A percentile compares a stretch with the other conserved stretches of the same genome.
Conservation (phyloP, 2,329 filamentous ascomycete genomes). For the Pestalotiopsis sp. region DNA sequence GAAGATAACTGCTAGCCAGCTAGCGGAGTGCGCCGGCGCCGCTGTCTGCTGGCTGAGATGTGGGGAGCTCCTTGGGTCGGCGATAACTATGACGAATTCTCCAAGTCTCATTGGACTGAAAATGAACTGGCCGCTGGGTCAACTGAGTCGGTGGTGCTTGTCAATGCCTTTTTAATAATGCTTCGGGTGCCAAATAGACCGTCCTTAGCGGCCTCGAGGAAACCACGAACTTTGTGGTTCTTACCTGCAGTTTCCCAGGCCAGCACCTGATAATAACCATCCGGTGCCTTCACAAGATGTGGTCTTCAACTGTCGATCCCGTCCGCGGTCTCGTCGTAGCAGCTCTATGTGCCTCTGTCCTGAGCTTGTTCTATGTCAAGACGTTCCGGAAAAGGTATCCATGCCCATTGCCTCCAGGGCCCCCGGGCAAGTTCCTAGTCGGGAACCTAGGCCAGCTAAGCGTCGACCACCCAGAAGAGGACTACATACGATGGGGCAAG, state of each 20-base stretch:
- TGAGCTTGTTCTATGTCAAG: constrained; percentile 13
- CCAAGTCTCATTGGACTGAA: constrained; percentile 1
- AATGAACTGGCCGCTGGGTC: neutral
- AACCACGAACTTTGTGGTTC: neutral
- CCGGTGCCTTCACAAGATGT: neutral
- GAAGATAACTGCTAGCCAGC: neutral
- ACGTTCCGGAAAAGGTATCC: constrained; percentile 11
- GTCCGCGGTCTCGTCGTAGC: constrained; percentile 9
- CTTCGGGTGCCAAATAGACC: neutral
- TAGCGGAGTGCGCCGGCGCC: constrained; percentile 3
- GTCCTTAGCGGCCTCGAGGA: neutral
- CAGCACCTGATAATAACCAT: no score
- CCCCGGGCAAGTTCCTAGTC: constrained; percentile 26
- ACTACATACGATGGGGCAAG: constrained; percentile 31
- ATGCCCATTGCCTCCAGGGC: constrained; percentile 29
- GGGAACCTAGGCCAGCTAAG: constrained; percentile 31
- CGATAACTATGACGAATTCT: constrained; percentile 6
- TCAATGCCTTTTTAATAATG: neutral
- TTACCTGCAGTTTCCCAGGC: no score
- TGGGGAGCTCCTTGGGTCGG: neutral
- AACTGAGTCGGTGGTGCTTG: neutral
- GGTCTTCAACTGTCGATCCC: neutral
- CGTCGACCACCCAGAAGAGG: constrained; percentile 29
- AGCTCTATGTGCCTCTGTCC: constrained; percentile 10
- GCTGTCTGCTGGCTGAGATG: neutral